Conservation (phyloP, 306 rosid genomes). For the Myrica gale region DNA sequence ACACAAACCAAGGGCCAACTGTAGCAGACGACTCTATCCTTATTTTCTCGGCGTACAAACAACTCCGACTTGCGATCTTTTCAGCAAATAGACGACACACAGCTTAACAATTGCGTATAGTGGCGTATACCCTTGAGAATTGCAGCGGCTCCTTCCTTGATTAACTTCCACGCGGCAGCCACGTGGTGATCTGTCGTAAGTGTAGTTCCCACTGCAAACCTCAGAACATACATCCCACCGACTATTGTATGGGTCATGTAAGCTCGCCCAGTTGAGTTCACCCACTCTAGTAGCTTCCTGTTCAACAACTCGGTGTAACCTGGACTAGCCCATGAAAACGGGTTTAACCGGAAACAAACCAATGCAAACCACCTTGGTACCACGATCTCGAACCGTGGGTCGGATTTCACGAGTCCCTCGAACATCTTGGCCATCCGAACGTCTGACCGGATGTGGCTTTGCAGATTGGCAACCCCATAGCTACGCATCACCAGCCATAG, state of each 20-base stretch:
- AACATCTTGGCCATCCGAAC: constrained; percentile 49
- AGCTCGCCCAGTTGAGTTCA: constrained; percentile 27
- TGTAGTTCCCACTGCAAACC: constrained; percentile 38
- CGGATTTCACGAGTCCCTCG: constrained; percentile 46
- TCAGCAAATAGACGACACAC: background rate
- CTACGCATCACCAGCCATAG: constrained; percentile 52
- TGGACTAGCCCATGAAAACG: background rate
- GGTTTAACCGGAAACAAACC: constrained; percentile 56
- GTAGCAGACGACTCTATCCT: too few relatives aligned
- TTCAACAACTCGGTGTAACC: constrained; percentile 25
- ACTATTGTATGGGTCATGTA: constrained; percentile 40
- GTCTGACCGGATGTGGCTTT: constrained; percentile 45
- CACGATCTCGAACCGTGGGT: constrained; percentile 47
- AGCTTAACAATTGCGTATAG: background rate
- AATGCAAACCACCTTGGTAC: constrained; percentile 40
- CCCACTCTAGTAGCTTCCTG: constrained; percentile 37
- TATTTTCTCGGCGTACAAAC: background rate
- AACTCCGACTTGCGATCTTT: background rate
- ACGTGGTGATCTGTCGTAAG: constrained; percentile 35
- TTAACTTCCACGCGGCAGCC: constrained; percentile 33
- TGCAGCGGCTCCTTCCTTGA: constrained; percentile 28
- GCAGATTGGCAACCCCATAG: constrained; percentile 53
- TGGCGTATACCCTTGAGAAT: background rate
- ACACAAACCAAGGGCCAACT: background rate
- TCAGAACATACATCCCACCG: constrained; percentile 33